Percentiles rank a stretch among this genome's conserved stretches.
Evolutionary conservation across 1,284 basidiomycete genomes (phyloP).

Genomic region (Ceratobasidium sp.): DNA sequence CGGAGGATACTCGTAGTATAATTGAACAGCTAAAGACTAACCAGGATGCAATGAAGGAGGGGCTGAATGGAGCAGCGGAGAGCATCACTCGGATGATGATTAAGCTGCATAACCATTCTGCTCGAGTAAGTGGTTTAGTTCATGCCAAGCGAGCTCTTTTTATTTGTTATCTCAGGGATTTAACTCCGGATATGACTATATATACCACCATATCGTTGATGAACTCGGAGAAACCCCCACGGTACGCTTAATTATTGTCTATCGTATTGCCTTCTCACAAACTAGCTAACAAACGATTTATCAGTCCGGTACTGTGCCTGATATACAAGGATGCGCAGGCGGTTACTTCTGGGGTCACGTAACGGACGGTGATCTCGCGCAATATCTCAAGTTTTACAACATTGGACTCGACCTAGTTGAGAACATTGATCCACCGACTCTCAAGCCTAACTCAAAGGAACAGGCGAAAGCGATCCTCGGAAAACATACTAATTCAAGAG

Average conservation of each 20-base stretch:
- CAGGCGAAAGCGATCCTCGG: not conserved
- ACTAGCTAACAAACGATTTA: not conserved
- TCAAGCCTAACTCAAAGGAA: not conserved
- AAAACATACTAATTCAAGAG: too few species aligned
- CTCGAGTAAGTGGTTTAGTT: not conserved
- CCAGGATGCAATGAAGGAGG: not conserved
- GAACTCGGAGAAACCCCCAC: not conserved
- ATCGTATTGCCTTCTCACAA: not conserved
- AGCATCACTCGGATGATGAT: not conserved
- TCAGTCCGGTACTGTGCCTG: not conserved
- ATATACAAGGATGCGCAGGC: not conserved
- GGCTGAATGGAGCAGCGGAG: not conserved
- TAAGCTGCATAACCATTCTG: not conserved
- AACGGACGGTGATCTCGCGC: not conserved
- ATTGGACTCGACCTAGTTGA: conserved; percentile 10
- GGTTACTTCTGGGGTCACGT: too few species aligned
- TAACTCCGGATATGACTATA: not conserved
- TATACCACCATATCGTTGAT: not conserved
- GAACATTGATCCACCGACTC: not conserved
- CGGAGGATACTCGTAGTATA: too few species aligned
- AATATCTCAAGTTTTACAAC: conserved; percentile 24
- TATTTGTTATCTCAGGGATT: not conserved
- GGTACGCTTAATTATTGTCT: not conserved
- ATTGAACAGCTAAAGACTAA: too few species aligned
- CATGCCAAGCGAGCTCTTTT: not conserved